Evolutionary conservation across 2,329 filamentous ascomycete genomes (phyloP), one percentile per base, ranked within the genome.

Genomic region (Beauveria rudraprayagi): DNA sequence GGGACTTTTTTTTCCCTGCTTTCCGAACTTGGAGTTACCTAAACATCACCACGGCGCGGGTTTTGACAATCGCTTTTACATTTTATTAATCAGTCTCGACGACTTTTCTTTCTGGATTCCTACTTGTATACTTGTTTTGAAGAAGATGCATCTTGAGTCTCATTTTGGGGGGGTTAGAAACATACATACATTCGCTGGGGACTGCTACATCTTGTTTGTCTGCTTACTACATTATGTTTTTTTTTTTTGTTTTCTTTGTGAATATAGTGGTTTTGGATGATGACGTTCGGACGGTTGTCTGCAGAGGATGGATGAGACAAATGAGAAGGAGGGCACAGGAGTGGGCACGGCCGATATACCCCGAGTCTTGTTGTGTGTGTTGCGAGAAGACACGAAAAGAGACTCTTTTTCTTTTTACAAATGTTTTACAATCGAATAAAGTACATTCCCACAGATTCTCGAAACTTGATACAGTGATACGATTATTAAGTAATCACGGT

Each of bases 381-480:
- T 46, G 41, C n/a, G 41, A 56, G 11, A 41, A 46, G 28, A 37
- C 37, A 11, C 10, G 28, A 37, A 37, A 6, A 37, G 30, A 34
- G 34, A 37, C n/a, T 56, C 28, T 56, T 47, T 56, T 53, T 46
- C n/a, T 46, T 5, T 14, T 30, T 48, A 37, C 19, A 17, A 4
- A 11, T 28, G 22, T 60, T 60, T 37, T 11, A 22, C 17, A 58
- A 44, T 43, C 44, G 46, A 58, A 30, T 51, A 17, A 51, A 51
- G 37, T 57, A 57, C 44, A 57, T 50, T 57, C 11, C 16, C 28
- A 24, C 0, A 40, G 9, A 19, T 34, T 41, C 1, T 41, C 50
- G 63, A 68, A 62, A 69, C 30, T 40, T 41, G 26, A 26, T 10
- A 43, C 7, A 10, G 17, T 3, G 41, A 14, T 3, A n/a, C 11